Conservation (phyloP, 2,329 filamentous ascomycete genomes). For the Sarocladium kiliense region DNA sequence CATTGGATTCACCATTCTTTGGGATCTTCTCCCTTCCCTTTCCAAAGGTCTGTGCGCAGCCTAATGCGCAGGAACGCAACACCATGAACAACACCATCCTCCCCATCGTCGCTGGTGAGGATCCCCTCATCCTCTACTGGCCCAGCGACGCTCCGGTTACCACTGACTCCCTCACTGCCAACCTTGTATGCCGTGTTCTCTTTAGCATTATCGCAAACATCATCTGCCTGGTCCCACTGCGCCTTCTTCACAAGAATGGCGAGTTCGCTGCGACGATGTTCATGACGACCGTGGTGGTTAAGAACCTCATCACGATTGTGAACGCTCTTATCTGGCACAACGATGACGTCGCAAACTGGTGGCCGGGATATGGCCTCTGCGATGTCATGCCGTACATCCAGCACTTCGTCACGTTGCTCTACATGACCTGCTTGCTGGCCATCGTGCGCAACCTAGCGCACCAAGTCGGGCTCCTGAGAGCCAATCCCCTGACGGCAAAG, state of each 20-base stretch:
- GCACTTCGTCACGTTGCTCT: slow-evolving; percentile 41
- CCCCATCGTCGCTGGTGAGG: slow-evolving; percentile 15
- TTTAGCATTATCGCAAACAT: slow-evolving; percentile 40
- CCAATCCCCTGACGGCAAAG: slow-evolving; percentile 28
- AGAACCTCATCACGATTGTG: slow-evolving; percentile 44
- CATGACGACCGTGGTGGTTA: slow-evolving; percentile 37
- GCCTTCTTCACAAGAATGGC: slow-evolving; percentile 44
- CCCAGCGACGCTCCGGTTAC: slow-evolving; percentile 19
- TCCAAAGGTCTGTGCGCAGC: not conserved
- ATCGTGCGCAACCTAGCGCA: slow-evolving; percentile 49
- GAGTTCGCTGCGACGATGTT: slow-evolving; percentile 50
- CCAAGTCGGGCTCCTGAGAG: slow-evolving; percentile 42
- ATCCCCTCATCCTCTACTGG: slow-evolving; percentile 17
- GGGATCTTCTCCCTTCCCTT: not conserved
- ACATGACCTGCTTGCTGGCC: slow-evolving; percentile 45
- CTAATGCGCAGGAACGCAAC: not conserved
- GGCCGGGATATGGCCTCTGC: slow-evolving; percentile 46
- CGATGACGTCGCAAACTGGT: slow-evolving; percentile 47
- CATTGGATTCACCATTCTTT: not conserved
- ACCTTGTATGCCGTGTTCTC: slow-evolving; percentile 44
- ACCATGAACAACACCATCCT: not conserved
- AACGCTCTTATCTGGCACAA: slow-evolving; percentile 49
- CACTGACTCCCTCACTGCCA: slow-evolving; percentile 30
- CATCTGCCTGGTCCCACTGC: slow-evolving; percentile 45
- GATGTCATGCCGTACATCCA: slow-evolving; percentile 45